These are phyloP conservation scores for Chlamydomonas schloesseri DNA, from an alignment of 139 green algal genomes.

Conservation along the genomic window DNA sequence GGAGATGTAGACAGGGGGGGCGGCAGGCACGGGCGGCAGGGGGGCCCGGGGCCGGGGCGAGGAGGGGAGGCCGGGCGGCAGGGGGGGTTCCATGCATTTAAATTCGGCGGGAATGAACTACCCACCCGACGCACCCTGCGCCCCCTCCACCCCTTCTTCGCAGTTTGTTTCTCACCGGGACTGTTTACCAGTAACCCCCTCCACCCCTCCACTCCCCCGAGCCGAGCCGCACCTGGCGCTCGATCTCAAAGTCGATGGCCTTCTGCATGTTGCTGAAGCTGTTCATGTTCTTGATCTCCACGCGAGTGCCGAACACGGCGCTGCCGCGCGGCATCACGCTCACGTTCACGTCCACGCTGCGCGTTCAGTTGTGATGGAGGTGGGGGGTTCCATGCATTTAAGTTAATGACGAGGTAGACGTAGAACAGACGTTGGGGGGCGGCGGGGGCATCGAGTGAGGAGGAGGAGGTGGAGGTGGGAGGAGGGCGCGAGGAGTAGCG, in stretches of 20 bases:
- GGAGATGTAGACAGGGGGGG: no score
- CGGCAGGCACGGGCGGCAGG: not conserved
- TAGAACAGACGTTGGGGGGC: no score
- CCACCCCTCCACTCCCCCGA: not conserved
- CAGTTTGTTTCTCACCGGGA: no score
- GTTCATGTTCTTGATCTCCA: constrained; percentile 99
- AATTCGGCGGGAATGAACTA: no score
- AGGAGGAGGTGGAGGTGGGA: not conserved
- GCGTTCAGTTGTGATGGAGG: not conserved
- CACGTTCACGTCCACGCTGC: constrained; percentile 85
- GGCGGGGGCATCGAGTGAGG: not conserved
- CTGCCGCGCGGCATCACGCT: constrained; percentile 73
- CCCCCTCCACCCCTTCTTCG: no score
- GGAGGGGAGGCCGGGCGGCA: no score
- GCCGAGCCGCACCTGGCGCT: constrained; percentile 75
- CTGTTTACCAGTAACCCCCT: no score
- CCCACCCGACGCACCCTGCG: no score
- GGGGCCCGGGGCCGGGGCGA: not conserved
- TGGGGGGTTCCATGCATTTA: no score
- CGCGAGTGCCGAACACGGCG: constrained; percentile 90
- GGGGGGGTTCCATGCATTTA: no score
- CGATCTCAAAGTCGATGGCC: constrained; percentile 95
- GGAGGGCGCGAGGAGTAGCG: not conserved
- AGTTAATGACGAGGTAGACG: no score
- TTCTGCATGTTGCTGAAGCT: constrained; percentile 95